Percentiles rank a stretch among this genome's conserved stretches.
These are phyloP conservation scores for Neurospora sp. DNA, from an alignment of 495 filamentous ascomycete genomes.

Conservation along the genomic window DNA sequence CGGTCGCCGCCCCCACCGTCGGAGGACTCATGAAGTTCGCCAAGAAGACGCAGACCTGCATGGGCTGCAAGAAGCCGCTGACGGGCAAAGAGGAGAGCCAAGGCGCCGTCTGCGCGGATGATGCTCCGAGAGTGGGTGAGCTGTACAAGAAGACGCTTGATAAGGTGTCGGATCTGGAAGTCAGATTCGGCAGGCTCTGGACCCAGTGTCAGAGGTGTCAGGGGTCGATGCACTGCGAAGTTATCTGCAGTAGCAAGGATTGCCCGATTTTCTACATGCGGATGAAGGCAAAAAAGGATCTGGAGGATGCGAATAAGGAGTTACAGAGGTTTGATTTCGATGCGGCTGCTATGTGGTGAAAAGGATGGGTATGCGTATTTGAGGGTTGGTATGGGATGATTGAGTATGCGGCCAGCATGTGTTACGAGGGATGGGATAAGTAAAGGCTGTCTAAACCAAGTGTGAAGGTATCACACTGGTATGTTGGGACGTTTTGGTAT, in stretches of 20 bases:
- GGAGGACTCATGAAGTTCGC: slow-evolving; percentile 98
- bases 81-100: slow-evolving; percentile 64
- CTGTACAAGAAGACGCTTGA: slow-evolving; percentile 85
- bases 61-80: slow-evolving; percentile 97
- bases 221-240: slow-evolving; percentile 93
- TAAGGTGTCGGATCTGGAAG: slow-evolving; percentile 83
- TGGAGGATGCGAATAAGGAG: slow-evolving; percentile 91
- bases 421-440: background rate
- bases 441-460: background rate
- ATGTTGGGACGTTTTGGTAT: background rate
- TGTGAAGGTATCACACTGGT: background rate
- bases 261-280: slow-evolving; percentile 99
- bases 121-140: slow-evolving; percentile 76
- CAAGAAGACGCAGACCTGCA: slow-evolving; percentile 94
- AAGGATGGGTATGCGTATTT: background rate
- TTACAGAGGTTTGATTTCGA: slow-evolving; percentile 84
- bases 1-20: slow-evolving; percentile 77
- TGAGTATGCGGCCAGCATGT: background rate
- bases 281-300: slow-evolving; percentile 99
- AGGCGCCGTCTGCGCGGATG: slow-evolving; percentile 82
- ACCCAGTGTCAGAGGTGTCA: slow-evolving; percentile 98
- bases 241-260: slow-evolving; percentile 91
- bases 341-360: slow-evolving; percentile 39
- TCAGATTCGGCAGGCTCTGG: slow-evolving; percentile 88
- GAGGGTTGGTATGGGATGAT: background rate